Base-by-base conservation (phyloP, 2,329 filamentous ascomycete species). In the Fusarium sterilihyphosum region DNA sequence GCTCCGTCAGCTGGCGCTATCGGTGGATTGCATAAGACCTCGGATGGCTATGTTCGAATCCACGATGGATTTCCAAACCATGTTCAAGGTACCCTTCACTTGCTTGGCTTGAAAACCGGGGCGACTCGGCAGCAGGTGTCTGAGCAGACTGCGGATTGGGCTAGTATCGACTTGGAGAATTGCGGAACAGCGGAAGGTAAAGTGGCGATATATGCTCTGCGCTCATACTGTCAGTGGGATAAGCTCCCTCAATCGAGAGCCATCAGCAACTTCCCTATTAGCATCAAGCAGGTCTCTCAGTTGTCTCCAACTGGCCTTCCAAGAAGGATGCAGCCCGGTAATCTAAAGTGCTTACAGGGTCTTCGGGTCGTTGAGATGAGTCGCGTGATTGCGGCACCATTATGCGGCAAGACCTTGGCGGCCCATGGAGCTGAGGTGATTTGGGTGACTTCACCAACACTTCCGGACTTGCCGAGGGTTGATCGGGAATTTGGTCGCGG, bases 371-470 rank as follows among this genome's bases (percentile, higher is more conserved):
- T 94, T 12, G 92, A 94, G 79, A 83, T 94, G 57, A 92, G 91
- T 77, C 89, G 92, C 24, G 90, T 94, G 65, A 93, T 94, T 70
- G 92, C 92, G 17, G 92, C 91, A 0, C 92, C 92, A 17, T 88
- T 91, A 3, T 91, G 93, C 62, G 89, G 90, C 17, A 88, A 90
- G 46, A 89, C 89, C 1, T 86, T 94, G 2, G 92, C 92, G 24
- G 92, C 92, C 58, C 91, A 93, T 78, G 92, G 92, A 14, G 92
- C 92, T 14, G 88, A 91, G 61, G 92, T 94, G 4, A 85, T 94
- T 68, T 92, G 93, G 77, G 85, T 94, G 44, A 93, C 92, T 5
- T 89, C 88, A 6, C 88, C 90, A 2, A 85, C 87, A 40, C 84
- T 94, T 13, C 88, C 89, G 2, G 91, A 93, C 68, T 87, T 92